phyloP scores from a whole-genome alignment of 371 early-diverging fungal genomes.

The Mucor circinelloides region DNA sequence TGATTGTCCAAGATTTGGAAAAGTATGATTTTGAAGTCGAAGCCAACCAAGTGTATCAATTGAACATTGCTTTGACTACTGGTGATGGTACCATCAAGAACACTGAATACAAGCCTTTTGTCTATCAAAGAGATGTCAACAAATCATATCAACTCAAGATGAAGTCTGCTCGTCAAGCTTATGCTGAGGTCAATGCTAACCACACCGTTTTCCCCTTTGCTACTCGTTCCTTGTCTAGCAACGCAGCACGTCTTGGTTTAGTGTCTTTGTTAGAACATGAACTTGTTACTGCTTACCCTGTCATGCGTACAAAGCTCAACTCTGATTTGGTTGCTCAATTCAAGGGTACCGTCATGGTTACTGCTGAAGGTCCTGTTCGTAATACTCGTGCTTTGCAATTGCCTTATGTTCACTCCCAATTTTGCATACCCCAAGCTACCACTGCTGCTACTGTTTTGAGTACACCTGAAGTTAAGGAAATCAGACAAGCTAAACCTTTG shows the following conservation, averaged over 20 bases:
- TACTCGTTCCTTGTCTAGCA: constrained; percentile 70
- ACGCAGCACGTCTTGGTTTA: constrained; percentile 85
- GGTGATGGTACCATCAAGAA: constrained; percentile 78
- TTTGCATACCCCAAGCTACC: constrained; percentile 56
- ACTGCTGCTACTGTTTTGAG: constrained; percentile 44
- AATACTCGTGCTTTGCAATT: constrained; percentile 62
- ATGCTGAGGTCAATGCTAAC: constrained; percentile 69
- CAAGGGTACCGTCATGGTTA: constrained; percentile 84
- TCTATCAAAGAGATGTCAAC: constrained; percentile 83
- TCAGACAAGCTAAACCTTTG: constrained; percentile 32
- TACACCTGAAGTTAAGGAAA: constrained; percentile 39
- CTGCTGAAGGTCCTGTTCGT: constrained; percentile 73
- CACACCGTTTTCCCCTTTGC: constrained; percentile 88
- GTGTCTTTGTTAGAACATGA: constrained; percentile 77
- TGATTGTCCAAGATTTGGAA: constrained; percentile 63
- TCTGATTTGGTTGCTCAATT: constrained; percentile 82
- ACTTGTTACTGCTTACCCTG: constrained; percentile 76
- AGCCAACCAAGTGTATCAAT: constrained; percentile 81
- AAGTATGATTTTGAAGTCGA: constrained; percentile 68
- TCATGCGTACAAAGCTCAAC: constrained; percentile 63
- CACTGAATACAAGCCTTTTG: constrained; percentile 74
- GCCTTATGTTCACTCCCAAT: constrained; percentile 78
- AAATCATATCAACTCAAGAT: constrained; percentile 84
- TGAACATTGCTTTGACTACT: constrained; percentile 82
- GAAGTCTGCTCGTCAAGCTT: constrained; percentile 78